A percentile compares a stretch with the other conserved stretches of the same genome.
These are phyloP conservation scores for Yamadazyma oceani DNA, from an alignment of 1,139 yeast species.

Conservation along the genomic window DNA sequence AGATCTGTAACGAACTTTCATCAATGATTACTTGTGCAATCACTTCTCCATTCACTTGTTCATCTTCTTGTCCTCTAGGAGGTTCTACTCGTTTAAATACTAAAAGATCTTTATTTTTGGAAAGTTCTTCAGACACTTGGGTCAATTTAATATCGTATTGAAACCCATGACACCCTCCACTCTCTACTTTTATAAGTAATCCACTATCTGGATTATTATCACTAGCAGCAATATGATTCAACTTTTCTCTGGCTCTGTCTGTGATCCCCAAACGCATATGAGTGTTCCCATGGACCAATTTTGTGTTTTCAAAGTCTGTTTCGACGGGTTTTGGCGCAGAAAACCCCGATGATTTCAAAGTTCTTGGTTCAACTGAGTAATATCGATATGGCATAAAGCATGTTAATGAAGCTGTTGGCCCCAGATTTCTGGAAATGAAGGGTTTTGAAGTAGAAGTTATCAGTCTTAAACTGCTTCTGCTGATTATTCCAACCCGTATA, in stretches of 20 bases:
- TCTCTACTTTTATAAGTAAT: slow-evolving; percentile 78
- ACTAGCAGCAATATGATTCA: slow-evolving; percentile 53
- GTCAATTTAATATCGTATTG: slow-evolving; percentile 78
- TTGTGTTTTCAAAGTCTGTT: slow-evolving; percentile 13
- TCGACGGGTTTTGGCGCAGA: slow-evolving; percentile 8
- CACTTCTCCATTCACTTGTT: slow-evolving; percentile 34
- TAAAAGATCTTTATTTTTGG: slow-evolving; percentile 32
- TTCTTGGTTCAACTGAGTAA: slow-evolving; percentile 12
- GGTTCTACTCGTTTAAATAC: slow-evolving; percentile 63
- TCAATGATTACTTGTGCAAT: slow-evolving; percentile 72
- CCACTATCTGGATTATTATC: slow-evolving; percentile 66
- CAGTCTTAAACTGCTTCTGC: too few species aligned
- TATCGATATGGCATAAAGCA: not conserved
- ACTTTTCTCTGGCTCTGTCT: slow-evolving; percentile 44
- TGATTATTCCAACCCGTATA: too few species aligned
- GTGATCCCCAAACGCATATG: slow-evolving; percentile 41
- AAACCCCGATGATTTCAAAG: slow-evolving; percentile 13
- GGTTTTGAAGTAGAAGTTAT: too few species aligned
- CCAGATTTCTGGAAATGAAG: too few species aligned
- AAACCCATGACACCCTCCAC: slow-evolving; percentile 99
- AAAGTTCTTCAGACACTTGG: slow-evolving; percentile 43
- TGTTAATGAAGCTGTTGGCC: too few species aligned
- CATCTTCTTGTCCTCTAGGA: slow-evolving; percentile 25
- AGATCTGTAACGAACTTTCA: slow-evolving; percentile 73
- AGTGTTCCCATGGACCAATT: slow-evolving; percentile 32